Base-by-base conservation (phyloP, 1,284 basidiomycete genomes). In the Ustilago trichophora region DNA sequence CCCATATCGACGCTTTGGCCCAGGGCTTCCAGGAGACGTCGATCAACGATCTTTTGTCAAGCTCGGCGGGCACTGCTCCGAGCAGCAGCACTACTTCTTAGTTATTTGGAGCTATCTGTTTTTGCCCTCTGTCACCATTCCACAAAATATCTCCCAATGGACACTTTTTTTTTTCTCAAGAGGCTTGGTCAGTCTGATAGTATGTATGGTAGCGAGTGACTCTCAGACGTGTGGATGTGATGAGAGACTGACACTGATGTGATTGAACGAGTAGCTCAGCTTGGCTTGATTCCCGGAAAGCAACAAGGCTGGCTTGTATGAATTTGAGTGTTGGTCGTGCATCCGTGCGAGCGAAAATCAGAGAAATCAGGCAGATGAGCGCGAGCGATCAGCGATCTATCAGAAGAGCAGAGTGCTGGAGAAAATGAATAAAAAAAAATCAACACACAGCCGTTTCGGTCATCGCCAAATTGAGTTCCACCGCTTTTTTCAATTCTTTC, bases 31-130 rank as follows among this genome's bases (percentile, higher is more conserved):
- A 54, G 24, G 48, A 31, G 12, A 64, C 59, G 10, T 51, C 51
- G 26, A 59, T 69, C 51, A 64, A 69, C n/a, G 66, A 64, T 46
- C 29, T 54, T 1, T 24, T 66, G 19, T 60, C 63, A 8, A 66
- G 56, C 40, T 54, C 57, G 3, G 43, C 43, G 9, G 48, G 35
- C 21, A 44, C 56, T 16, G 49, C 50, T 3, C 21, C 43, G 12
- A 36, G 26, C 18, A 51, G 48, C 48, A 64, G 31, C 46, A 45
- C 43, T 13, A 43, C 29, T n/a, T n/a, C n/a, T 11, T 52, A 42
- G 42, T 18, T 4, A 31, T 10, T 16, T 21, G 2, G 22, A 10
- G 21, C 6, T 16, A n/a, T n/a, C 29, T 15, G 43, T 45, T 13
- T 26, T 18, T 31, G 26, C 11, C 40, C n/a, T 21, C 26, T 26